A percentile compares a stretch with the other conserved stretches of the same genome.
These are phyloP conservation scores for Aspergillus panamensis DNA, from an alignment of 495 filamentous ascomycete genomes.

Conservation along the genomic window DNA sequence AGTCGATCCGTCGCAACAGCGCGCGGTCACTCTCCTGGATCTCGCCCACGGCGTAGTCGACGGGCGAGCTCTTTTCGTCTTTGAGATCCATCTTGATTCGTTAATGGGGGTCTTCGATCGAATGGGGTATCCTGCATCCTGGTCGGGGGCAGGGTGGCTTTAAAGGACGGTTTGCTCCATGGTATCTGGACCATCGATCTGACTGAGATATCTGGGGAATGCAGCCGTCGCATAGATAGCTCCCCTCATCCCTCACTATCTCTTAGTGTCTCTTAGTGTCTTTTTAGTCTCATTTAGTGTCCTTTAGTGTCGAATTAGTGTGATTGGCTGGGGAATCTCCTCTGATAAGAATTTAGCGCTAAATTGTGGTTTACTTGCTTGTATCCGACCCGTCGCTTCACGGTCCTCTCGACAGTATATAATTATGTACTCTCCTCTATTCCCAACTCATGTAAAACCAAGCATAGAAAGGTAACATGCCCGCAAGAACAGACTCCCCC, in stretches of 20 bases:
- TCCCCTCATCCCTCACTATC: not conserved
- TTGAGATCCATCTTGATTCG: not conserved
- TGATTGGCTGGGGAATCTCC: too few relatives aligned
- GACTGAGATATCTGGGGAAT: not conserved
- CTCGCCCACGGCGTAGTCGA: constrained; percentile 23
- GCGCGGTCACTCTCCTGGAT: constrained; percentile 29
- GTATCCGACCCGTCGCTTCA: constrained; percentile 3
- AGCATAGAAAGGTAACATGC: not conserved
- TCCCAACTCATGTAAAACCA: not conserved
- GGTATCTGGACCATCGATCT: not conserved
- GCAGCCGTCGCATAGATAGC: constrained; percentile 13
- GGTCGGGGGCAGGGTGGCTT: not conserved
- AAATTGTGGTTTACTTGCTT: not conserved
- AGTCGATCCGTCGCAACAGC: constrained; percentile 51
- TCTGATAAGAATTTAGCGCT: too few relatives aligned
- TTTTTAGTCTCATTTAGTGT: constrained; percentile 1
- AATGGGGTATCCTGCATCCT: not conserved
- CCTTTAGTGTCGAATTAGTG: too few relatives aligned
- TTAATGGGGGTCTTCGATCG: not conserved
- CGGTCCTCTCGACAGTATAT: not conserved
- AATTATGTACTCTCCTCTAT: not conserved
- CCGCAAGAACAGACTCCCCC: constrained; percentile 12
- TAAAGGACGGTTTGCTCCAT: not conserved
- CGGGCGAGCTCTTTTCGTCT: not conserved
- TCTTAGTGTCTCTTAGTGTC: not conserved